A percentile compares a stretch with the other conserved stretches of the same genome.
Conservation (phyloP, 108 stramenopile species). For the Skeletonema menzelii region DNA sequence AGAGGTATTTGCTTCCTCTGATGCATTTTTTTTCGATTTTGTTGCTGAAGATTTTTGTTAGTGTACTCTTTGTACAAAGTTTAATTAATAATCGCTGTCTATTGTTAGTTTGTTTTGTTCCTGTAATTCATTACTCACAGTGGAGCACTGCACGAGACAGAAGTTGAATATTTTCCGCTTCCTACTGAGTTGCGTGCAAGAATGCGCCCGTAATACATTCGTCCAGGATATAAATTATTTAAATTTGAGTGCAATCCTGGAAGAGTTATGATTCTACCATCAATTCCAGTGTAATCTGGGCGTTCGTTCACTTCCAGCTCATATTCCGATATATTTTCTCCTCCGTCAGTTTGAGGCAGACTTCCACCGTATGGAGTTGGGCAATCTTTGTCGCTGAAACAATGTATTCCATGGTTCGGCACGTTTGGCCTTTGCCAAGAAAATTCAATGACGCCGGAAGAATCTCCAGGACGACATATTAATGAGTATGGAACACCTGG, state of each 20-base stretch:
- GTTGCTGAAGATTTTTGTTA: too few species aligned
- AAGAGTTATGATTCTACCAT: constrained; percentile 22
- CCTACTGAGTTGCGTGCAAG: constrained; percentile 66
- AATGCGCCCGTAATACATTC: constrained; percentile 63
- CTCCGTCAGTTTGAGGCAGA: constrained; percentile 69
- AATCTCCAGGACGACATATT: constrained; percentile 12
- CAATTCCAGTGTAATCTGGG: constrained; percentile 53
- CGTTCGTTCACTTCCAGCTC: constrained; percentile 67
- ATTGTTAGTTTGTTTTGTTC: too few species aligned
- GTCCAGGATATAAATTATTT: constrained; percentile 33
- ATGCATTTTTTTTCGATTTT: too few species aligned
- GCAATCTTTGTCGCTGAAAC: constrained; percentile 62
- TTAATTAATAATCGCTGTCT: too few species aligned
- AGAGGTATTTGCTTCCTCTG: too few species aligned
- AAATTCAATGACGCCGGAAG: constrained; percentile 51
- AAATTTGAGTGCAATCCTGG: constrained; percentile 27
- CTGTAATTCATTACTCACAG: background rate
- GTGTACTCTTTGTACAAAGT: too few species aligned
- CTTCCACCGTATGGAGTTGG: constrained; percentile 67
- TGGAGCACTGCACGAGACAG: background rate
- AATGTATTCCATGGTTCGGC: constrained; percentile 75
- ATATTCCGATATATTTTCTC: constrained; percentile 67
- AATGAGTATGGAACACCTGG: constrained; percentile 67
- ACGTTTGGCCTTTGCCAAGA: constrained; percentile 68
- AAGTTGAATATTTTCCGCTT: constrained; percentile 29